Base-by-base conservation (phyloP, 73 alveolate species). In the Paramecium tetraurelia region DNA sequence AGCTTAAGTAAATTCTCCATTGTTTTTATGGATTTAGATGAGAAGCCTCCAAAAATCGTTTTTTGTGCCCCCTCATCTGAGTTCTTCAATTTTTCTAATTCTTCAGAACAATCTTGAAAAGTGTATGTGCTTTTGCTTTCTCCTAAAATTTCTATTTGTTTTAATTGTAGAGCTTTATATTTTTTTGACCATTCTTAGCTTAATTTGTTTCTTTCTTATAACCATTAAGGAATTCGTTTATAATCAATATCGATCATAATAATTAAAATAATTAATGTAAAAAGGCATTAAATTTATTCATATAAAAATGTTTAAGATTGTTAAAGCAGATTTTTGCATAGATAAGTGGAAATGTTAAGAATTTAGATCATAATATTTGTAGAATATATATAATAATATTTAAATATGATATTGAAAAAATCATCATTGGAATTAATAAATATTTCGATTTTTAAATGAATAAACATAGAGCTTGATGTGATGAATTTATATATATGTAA, bases 201-300 rank as follows among this genome's bases (percentile, higher is more conserved):
- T 20, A 80, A 35, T 24, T 46, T 40, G n/a, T 48, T 80, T 48
- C 90, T 80, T 20, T 22, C 70, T 11, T 22, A 35, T 8, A 80
- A n/a, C 46, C 46, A 80, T 40, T 46, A 18, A 21, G 70, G 75
- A 5, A 48, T 80, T 20, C 48, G 46, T 46, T 48, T 80, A 46
- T 43, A 80, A 80, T 80, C 90, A 80, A 80, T 43, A 44, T 80
- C 90, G 57, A 80, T 80, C 86, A 72, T 72, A 72, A 48, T 29
- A 72, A 63, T 63, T 31, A 63, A 63, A 12, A 63, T 63, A 33
- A 63, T 53, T 53, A 53, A 53, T 53, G 22, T 53, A 53, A 18
- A 53, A 18, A 40, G 48, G 4, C 16, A 7, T 40, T 7, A 38
- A 40, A 40, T 40, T 7, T 7, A 40, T 40, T 40, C 48, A 40